These are phyloP conservation scores for Lipomyces chichibuensis DNA, from an alignment of 805 yeast genomes.

Conservation along the genomic window DNA sequence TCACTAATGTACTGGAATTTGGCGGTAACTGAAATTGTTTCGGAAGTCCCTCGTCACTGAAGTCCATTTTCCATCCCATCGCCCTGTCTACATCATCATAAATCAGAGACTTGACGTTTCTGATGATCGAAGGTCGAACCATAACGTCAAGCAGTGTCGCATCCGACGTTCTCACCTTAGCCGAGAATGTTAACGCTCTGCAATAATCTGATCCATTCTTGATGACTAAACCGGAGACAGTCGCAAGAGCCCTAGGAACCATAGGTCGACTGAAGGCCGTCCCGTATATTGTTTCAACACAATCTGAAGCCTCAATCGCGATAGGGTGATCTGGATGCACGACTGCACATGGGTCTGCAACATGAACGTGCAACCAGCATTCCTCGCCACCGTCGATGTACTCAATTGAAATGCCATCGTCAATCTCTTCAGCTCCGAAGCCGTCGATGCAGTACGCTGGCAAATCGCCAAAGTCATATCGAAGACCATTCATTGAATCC, in stretches of 20 bases:
- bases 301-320: slow-evolving; percentile 60
- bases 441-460: slow-evolving; percentile 84
- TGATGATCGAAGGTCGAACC: slow-evolving; percentile 50
- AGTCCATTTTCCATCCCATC: slow-evolving; percentile 24
- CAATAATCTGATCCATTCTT: slow-evolving; percentile 33
- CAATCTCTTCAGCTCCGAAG: slow-evolving; percentile 81
- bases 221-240: slow-evolving; percentile 11
- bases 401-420: slow-evolving; percentile 82
- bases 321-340: slow-evolving; percentile 49
- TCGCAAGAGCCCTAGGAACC: slow-evolving; percentile 57
- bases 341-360: slow-evolving; percentile 85
- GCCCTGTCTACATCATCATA: slow-evolving; percentile 63
- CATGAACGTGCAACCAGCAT: slow-evolving; percentile 63
- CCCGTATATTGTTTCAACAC: slow-evolving; percentile 70
- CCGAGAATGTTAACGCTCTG: slow-evolving; percentile 54
- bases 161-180: slow-evolving; percentile 40
- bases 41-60: slow-evolving; percentile 12
- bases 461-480: slow-evolving; percentile 42
- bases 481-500: slow-evolving; percentile 21
- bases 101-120: slow-evolving; percentile 57
- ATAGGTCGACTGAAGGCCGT: slow-evolving; percentile 68
- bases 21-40: too few species aligned
- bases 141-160: slow-evolving; percentile 38
- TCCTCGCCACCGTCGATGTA: slow-evolving; percentile 32
- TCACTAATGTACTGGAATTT: neutral